A percentile compares a stretch with the other conserved stretches of the same genome.
Evolutionary conservation across 495 filamentous ascomycete species (phyloP).

Genomic region (Penicillium parvum): DNA sequence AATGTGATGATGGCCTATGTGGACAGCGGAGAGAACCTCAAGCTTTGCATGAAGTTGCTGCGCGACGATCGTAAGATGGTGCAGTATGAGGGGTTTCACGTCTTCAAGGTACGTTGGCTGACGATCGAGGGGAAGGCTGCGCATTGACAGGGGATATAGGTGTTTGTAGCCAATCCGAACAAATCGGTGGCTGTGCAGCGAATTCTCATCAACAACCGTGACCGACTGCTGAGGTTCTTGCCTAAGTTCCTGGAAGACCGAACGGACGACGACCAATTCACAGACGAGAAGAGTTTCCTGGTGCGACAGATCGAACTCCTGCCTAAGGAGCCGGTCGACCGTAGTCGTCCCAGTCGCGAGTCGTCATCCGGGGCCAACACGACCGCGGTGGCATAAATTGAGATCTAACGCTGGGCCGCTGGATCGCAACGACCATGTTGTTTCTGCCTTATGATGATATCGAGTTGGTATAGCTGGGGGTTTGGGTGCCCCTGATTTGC

Average conservation of each 20-base stretch:
- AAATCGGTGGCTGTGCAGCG: slow-evolving; percentile 92
- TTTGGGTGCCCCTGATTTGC: slow-evolving; percentile 9
- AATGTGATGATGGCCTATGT: slow-evolving; percentile 97
- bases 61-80: slow-evolving; percentile 97
- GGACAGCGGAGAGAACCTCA: slow-evolving; percentile 88
- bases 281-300: slow-evolving; percentile 93
- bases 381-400: slow-evolving; percentile 27
- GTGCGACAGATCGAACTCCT: slow-evolving; percentile 89
- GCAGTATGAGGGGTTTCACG: slow-evolving; percentile 98
- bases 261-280: slow-evolving; percentile 97
- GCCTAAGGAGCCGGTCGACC: slow-evolving; percentile 60
- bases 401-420: slow-evolving; percentile 13
- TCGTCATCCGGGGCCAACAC: slow-evolving; percentile 34
- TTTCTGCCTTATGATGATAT: slow-evolving; percentile 7
- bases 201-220: slow-evolving; percentile 92
- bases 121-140: background rate
- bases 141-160: slow-evolving; percentile 47
- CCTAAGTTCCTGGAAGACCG: slow-evolving; percentile 90
- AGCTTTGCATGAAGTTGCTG: slow-evolving; percentile 95
- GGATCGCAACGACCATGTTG: slow-evolving; percentile 6
- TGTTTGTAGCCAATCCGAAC: slow-evolving; percentile 96
- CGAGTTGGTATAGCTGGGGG: slow-evolving; percentile 2
- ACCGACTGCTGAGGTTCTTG: slow-evolving; percentile 82
- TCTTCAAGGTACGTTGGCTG: slow-evolving; percentile 72
- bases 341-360: slow-evolving; percentile 29